Conservation (phyloP, 1,284 basidiomycete genomes). For the Pulveroboletus sp. region DNA sequence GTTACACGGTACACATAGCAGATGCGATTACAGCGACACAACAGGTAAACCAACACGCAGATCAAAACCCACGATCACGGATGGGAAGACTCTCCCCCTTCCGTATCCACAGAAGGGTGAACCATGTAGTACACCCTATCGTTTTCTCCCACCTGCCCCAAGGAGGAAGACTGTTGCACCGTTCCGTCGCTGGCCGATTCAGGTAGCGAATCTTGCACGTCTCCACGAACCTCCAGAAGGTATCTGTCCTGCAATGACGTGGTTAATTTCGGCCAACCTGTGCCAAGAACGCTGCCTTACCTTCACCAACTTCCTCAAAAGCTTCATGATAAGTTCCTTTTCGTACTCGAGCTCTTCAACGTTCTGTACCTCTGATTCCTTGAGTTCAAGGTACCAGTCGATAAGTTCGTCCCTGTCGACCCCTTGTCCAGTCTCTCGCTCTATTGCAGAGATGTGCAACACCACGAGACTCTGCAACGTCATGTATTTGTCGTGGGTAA, state of each 20-base stretch:
- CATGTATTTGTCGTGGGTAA: conserved; percentile 95
- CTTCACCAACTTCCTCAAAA: conserved; percentile 88
- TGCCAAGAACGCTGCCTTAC: conserved; percentile 45
- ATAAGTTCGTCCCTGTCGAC: conserved; percentile 88
- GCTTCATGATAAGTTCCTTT: conserved; percentile 87
- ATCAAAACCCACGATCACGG: conserved; percentile 22
- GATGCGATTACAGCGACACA: conserved; percentile 13
- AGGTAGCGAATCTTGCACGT: conserved; percentile 76
- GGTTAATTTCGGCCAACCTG: not conserved
- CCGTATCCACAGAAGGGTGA: conserved; percentile 77
- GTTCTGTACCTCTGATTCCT: conserved; percentile 81
- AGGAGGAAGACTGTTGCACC: conserved; percentile 44
- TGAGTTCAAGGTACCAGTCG: conserved; percentile 94
- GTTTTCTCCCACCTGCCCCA: conserved; percentile 52
- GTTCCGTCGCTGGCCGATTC: conserved; percentile 59
- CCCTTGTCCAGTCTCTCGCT: conserved; percentile 76
- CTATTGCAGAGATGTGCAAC: conserved; percentile 77
- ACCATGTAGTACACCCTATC: conserved; percentile 79
- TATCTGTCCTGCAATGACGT: conserved; percentile 70
- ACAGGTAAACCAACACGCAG: conserved; percentile 7
- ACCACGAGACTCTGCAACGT: conserved; percentile 88
- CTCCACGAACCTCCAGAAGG: conserved; percentile 80
- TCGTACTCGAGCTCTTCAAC: conserved; percentile 93
- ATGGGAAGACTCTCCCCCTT: conserved; percentile 45
- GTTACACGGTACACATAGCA: not conserved